Base-by-base conservation (phyloP, 1,284 basidiomycete genomes). In the Pholiota adiposa region DNA sequence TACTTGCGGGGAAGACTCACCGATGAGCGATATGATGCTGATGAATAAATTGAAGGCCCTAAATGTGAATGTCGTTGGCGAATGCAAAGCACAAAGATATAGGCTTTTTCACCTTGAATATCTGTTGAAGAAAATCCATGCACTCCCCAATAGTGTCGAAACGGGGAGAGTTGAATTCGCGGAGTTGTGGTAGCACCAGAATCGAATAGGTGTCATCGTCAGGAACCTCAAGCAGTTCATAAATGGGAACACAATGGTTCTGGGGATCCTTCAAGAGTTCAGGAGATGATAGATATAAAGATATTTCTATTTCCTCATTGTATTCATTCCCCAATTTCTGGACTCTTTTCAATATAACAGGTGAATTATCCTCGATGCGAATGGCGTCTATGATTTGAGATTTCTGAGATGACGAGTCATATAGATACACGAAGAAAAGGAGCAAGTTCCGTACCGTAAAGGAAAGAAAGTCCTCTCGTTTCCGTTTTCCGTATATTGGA, bases 81-180 rank as follows among this genome's bases (percentile, higher is more conserved):
- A 21, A 19, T 4, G 5, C 5, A 31, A 31, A 31, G 11, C 4
- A 31, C 4, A 11, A 31, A 31, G 29, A 11, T 27, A 21, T 51
- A n/a, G n/a, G n/a, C n/a, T n/a, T n/a, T n/a, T n/a, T n/a, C n/a
- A 33, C 78, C 77, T 80, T 27, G 27, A 76, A 70, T 2, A 72
- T 60, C 51, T 77, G 75, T 18, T 62, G 50, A 33, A 75, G 65
- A 56, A 68, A 74, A 38, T 69, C 72, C 0, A 75, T 57, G 8
- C 58, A 61, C 59, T 77, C 75, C 1, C 75, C 74, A 12, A 73
- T 52, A 8, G 73, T 75, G 18, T 67, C 63, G 46, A 77, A 73
- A 2, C 55, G 58, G 2, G 69, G 69, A n/a, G 46, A 29, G 12
- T 66, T 51, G 29, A 58, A 67, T 1, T 14, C 25, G 7, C 62